phyloP scores from a whole-genome alignment of 225 moss, liverwort and hornwort genomes.

The Polytrichum formosum region DNA sequence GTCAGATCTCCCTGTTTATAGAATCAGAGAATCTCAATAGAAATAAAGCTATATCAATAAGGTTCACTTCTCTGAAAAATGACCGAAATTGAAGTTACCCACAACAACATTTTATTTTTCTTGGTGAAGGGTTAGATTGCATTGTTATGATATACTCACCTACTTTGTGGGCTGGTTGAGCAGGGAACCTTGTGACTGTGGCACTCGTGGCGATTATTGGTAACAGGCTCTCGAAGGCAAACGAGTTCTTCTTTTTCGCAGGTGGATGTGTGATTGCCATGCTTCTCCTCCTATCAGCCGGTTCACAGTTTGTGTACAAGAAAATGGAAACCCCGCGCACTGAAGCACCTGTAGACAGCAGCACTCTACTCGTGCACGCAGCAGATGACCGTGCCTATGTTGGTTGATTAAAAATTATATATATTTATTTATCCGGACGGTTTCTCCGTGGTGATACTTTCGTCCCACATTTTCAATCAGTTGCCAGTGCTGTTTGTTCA shows the following conservation, averaged over 20 bases:
- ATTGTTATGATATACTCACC: too few relatives aligned
- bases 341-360: constrained; percentile 13
- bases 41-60: too few relatives aligned
- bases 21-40: too few relatives aligned
- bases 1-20: too few relatives aligned
- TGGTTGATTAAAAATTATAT: constrained; percentile 11
- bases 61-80: too few relatives aligned
- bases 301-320: constrained; percentile 68
- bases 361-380: constrained; percentile 34
- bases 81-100: too few relatives aligned
- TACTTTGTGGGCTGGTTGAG: constrained; percentile 11
- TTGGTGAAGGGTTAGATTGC: too few relatives aligned
- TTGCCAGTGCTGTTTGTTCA: too few relatives aligned
- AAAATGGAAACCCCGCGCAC: constrained; percentile 1
- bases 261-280: constrained; percentile 66
- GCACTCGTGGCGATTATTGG: constrained; percentile 78
- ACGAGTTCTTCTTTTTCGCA: constrained; percentile 80
- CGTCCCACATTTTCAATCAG: too few relatives aligned
- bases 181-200: constrained; percentile 93
- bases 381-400: constrained; percentile 41
- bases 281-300: constrained; percentile 65
- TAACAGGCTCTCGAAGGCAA: constrained; percentile 57
- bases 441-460: too few relatives aligned
- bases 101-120: too few relatives aligned
- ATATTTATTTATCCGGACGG: too few relatives aligned